Base-by-base conservation (phyloP, 2,329 filamentous ascomycete genomes). In the Acrocalymma vagum region DNA sequence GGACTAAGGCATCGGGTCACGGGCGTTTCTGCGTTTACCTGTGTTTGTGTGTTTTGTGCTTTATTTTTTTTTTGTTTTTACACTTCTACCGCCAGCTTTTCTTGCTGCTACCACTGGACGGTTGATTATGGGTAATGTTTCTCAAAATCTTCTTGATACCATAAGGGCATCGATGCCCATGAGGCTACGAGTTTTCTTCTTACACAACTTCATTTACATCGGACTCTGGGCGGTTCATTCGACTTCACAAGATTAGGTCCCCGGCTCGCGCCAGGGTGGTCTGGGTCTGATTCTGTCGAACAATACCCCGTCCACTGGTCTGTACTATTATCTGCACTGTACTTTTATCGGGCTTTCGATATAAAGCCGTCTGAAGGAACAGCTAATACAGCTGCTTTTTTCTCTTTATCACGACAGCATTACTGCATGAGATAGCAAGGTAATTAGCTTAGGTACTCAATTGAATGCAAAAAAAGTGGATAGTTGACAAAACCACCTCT, bases 311-410 rank as follows among this genome's bases (percentile, higher is more conserved):
- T 53, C 48, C 49, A 51, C 48, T 60, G 56, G 55, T 68, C 60
- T 71, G 65, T 69, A 71, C 60, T 59, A 66, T 63, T 63, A 70
- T 52, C 56, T 64, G 62, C 63, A 69, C 52, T 71, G 67, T 71
- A 70, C 67, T 69, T 67, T 58, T 69, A 70, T 54, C 41, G 47
- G 53, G 56, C 57, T 51, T 39, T 39, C n/a, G n/a, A n/a, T n/a
- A n/a, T n/a, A n/a, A n/a, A n/a, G n/a, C n/a, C n/a, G n/a, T n/a
- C n/a, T n/a, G n/a, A n/a, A n/a, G n/a, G n/a, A n/a, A n/a, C n/a
- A n/a, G n/a, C n/a, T n/a, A n/a, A n/a, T n/a, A n/a, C n/a, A 57
- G 49, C 44, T 45, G 51, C 47, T 51, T 45, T n/a, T n/a, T n/a
- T n/a, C n/a, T n/a, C n/a, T n/a, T n/a, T n/a, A n/a, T n/a, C 44